Base-by-base conservation (phyloP, 208 protist genomes). In the Trichomonas tenax region DNA sequence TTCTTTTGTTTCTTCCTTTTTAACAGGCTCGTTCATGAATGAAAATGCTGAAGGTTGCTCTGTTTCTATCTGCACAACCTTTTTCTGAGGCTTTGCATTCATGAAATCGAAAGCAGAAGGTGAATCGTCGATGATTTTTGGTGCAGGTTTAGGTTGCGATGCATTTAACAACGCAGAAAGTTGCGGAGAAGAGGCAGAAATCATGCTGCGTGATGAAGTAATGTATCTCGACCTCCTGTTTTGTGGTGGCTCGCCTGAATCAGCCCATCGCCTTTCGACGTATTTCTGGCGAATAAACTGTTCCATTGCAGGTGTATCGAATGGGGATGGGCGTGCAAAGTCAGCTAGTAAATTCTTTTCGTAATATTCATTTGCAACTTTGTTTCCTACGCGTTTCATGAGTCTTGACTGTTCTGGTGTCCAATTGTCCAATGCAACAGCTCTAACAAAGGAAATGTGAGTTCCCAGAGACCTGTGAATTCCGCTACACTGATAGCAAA, bases 371-470 rank as follows among this genome's bases (percentile, higher is more conserved):
- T 96, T 96, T 58, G 48, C 51, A 17, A 40, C 17, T 96, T 38
- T 72, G 31, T 96, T 96, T 63, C 90, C 90, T 72, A 96, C 90
- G 26, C 51, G 90, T 36, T 96, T 58, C 45, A 96, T 96, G 26
- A 96, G 41, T 14, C 90, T 40, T 8, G 90, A 26, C 38, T 81
- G 51, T n/a, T 96, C 90, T 15, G 45, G 48, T 11, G 45, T 81
- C 90, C 90, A 96, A 40, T 10, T 31, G 38, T 96, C 90, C 11
- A 96, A 15, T 34, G 45, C 38, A 72, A 34, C 9, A 3, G 48
- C 34, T 31, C 90, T 38, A 17, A 96, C 90, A 82, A 82, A 82
- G 4, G 90, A 72, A 40, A 96, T 96, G 36, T 58, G 51, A 9
- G 90, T 96, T 0, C 90, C 90, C 8, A 96, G 38, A 23, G 26